phyloP scores from a whole-genome alignment of 1,284 basidiomycete species.

The Sphagnurus paluster region DNA sequence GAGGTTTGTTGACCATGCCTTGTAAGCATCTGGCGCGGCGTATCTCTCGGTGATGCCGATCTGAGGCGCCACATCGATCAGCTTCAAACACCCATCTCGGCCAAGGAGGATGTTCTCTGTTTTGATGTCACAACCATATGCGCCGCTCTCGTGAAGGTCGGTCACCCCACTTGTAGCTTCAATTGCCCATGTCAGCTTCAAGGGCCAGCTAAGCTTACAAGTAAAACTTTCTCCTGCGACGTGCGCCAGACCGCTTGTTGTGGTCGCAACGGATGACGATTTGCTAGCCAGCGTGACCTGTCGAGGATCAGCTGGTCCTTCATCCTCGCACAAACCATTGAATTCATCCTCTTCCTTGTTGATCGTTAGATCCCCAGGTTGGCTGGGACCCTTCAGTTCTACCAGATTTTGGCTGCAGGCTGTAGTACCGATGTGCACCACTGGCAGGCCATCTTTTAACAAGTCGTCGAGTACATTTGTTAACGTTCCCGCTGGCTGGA shows the following conservation, averaged over 20 bases:
- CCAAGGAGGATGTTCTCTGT: too few relatives aligned
- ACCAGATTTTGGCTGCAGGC: too few relatives aligned
- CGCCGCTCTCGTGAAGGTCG: neutral
- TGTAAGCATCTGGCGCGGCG: neutral
- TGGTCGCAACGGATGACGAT: neutral
- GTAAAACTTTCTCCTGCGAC: neutral
- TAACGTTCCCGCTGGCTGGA: neutral
- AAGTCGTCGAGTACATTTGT: too few relatives aligned
- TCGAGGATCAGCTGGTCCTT: neutral
- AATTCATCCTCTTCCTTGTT: too few relatives aligned
- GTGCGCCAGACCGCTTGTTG: neutral
- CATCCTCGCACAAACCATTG: neutral
- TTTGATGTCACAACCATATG: neutral
- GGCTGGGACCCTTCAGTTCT: too few relatives aligned
- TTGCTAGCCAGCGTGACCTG: neutral
- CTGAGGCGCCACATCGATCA: neutral
- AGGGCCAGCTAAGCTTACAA: neutral
- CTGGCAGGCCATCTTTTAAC: too few relatives aligned
- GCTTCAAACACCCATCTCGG: too few relatives aligned
- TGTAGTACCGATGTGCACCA: too few relatives aligned
- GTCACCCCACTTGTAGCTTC: neutral
- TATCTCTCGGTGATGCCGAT: neutral
- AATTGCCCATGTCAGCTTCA: constrained; percentile 2
- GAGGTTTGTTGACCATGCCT: too few relatives aligned
- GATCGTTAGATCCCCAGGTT: too few relatives aligned